phyloP scores from a whole-genome alignment of 495 filamentous ascomycete species.

The Penicillium pancosmium region DNA sequence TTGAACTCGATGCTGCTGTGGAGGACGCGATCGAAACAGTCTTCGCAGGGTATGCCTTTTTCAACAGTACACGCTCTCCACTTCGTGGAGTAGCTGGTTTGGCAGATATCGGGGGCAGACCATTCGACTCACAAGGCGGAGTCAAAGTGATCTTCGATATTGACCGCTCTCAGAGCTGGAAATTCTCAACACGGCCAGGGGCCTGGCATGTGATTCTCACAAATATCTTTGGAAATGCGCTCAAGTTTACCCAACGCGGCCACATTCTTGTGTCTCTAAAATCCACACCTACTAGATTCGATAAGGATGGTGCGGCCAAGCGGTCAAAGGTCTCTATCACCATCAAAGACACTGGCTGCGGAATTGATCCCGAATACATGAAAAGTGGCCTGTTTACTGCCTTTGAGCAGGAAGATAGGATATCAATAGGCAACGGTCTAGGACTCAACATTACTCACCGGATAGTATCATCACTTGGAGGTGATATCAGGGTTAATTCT shows the following conservation, averaged over 20 bases:
- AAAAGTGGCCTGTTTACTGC: slow-evolving; percentile 64
- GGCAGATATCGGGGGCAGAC: background rate
- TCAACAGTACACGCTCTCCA: slow-evolving; percentile 10
- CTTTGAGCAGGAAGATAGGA: slow-evolving; percentile 67
- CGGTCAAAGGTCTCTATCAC: slow-evolving; percentile 35
- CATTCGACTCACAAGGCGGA: background rate
- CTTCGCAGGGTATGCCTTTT: slow-evolving; percentile 44
- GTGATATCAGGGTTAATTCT: slow-evolving; percentile 30
- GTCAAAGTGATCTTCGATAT: slow-evolving; percentile 57
- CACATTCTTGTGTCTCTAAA: slow-evolving; percentile 25
- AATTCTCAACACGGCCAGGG: slow-evolving; percentile 18
- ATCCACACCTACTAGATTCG: background rate
- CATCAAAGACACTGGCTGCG: slow-evolving; percentile 63
- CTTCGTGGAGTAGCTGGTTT: slow-evolving; percentile 1
- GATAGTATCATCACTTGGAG: slow-evolving; percentile 57
- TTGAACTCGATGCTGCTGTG: slow-evolving; percentile 44
- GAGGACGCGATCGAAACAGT: slow-evolving; percentile 61
- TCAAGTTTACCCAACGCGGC: slow-evolving; percentile 38
- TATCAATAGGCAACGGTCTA: slow-evolving; percentile 64
- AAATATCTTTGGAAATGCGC: slow-evolving; percentile 40
- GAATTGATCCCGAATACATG: slow-evolving; percentile 65
- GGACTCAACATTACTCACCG: slow-evolving; percentile 66
- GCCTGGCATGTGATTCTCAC: slow-evolving; percentile 32
- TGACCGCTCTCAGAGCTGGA: slow-evolving; percentile 14
- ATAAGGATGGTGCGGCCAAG: background rate